These are phyloP conservation scores for Exsudoporus frostii DNA, from an alignment of 768 basidiomycete species.

Conservation along the genomic window DNA sequence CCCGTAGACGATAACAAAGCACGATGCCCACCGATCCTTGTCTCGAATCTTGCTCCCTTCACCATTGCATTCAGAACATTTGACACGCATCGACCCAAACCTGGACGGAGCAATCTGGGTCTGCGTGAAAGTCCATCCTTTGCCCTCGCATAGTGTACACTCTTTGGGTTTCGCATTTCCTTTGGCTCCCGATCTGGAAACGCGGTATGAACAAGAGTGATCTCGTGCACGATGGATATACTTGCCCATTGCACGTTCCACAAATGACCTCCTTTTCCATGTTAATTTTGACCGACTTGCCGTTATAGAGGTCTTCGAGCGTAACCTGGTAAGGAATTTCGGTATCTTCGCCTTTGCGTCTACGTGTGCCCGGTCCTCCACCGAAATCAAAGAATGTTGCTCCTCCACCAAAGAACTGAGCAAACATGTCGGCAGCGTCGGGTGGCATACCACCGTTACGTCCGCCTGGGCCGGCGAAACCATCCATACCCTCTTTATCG, in stretches of 20 bases:
- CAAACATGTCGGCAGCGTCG: conserved; percentile 67
- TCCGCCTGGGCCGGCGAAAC: conserved; percentile 49
- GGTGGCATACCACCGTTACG: conserved; percentile 42
- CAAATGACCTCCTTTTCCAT: conserved; percentile 87
- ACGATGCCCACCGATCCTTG: conserved; percentile 66
- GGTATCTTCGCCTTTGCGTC: conserved; percentile 67
- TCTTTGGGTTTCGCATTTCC: conserved; percentile 81
- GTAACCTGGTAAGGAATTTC: conserved; percentile 80
- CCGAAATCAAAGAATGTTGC: conserved; percentile 67
- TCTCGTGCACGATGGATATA: neutral
- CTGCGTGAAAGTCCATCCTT: conserved; percentile 67
- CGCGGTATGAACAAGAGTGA: conserved; percentile 1
- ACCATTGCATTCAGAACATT: conserved; percentile 71
- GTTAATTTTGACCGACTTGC: conserved; percentile 83
- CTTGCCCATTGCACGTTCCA: conserved; percentile 74
- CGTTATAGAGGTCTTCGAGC: conserved; percentile 90
- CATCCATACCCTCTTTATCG: conserved; percentile 71
- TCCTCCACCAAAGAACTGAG: conserved; percentile 63
- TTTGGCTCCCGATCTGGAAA: conserved; percentile 70
- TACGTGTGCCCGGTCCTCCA: conserved; percentile 43
- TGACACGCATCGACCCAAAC: conserved; percentile 48
- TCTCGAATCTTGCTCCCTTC: conserved; percentile 70
- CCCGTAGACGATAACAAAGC: neutral
- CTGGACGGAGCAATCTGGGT: conserved; percentile 50
- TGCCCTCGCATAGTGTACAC: conserved; percentile 80